phyloP scores from a whole-genome alignment of 1,139 yeast species.

The Kurtzmaniella quercitrusa region DNA sequence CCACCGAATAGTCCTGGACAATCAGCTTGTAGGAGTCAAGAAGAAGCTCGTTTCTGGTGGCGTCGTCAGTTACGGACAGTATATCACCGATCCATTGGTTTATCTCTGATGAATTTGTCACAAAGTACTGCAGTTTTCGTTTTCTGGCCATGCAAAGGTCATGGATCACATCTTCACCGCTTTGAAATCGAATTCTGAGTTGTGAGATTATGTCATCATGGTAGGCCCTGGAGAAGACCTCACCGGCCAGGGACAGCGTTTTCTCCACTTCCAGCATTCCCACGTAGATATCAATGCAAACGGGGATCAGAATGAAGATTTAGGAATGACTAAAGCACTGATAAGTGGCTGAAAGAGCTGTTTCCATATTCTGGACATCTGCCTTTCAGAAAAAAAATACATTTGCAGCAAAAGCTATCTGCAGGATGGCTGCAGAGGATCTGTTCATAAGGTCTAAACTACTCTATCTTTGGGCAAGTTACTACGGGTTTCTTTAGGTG shows the following conservation, averaged over 20 bases:
- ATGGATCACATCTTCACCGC: not conserved
- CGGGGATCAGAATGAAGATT: too few relatives aligned
- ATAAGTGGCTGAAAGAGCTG: too few relatives aligned
- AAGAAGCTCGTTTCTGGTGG: constrained; percentile 8
- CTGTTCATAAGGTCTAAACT: not conserved
- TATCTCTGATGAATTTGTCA: constrained; percentile 19
- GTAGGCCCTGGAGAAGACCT: not conserved
- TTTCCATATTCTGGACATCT: not conserved
- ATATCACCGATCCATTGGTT: constrained; percentile 25
- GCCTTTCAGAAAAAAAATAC: not conserved
- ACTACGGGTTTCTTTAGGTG: too few relatives aligned
- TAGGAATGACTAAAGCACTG: too few relatives aligned
- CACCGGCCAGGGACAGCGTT: too few relatives aligned
- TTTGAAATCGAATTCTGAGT: not conserved
- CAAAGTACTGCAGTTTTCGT: constrained; percentile 18
- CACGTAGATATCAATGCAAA: too few relatives aligned
- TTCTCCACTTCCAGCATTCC: not conserved
- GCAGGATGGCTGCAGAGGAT: not conserved
- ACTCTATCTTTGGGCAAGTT: too few relatives aligned
- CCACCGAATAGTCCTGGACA: constrained; percentile 16
- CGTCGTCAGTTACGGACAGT: constrained; percentile 12
- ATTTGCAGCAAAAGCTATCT: not conserved
- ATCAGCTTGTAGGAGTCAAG: constrained; percentile 17
- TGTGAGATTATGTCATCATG: not conserved
- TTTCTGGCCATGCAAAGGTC: constrained; percentile 15